These are phyloP conservation scores for Begonia masoniana DNA, from an alignment of 306 rosid species.

Conservation along the genomic window DNA sequence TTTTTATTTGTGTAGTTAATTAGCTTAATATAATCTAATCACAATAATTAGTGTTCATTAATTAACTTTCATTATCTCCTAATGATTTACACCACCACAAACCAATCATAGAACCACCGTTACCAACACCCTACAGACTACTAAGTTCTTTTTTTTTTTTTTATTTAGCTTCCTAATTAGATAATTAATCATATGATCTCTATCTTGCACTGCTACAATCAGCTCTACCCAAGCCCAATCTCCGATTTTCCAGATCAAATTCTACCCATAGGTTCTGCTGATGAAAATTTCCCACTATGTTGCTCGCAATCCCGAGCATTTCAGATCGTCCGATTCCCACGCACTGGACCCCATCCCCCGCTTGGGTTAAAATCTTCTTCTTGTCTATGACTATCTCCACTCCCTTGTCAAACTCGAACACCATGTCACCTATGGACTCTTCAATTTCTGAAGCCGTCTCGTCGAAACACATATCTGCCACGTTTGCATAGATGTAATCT, in stretches of 20 bases:
- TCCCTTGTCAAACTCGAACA: constrained; percentile 56
- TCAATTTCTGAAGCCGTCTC: constrained; percentile 26
- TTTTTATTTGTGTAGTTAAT: too few relatives aligned
- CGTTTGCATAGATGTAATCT: constrained; percentile 45
- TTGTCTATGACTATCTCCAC: constrained; percentile 47
- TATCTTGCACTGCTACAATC: constrained; percentile 44
- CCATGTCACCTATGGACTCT: constrained; percentile 51
- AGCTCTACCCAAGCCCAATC: constrained; percentile 65
- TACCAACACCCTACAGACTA: too few relatives aligned
- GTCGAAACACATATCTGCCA: constrained; percentile 65
- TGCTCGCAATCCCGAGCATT: constrained; percentile 57
- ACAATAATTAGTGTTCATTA: too few relatives aligned
- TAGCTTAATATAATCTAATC: too few relatives aligned
- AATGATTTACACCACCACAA: too few relatives aligned
- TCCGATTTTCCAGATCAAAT: constrained; percentile 43
- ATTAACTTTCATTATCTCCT: too few relatives aligned
- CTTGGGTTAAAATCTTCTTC: constrained; percentile 41
- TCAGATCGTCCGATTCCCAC: constrained; percentile 67
- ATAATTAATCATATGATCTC: not conserved
- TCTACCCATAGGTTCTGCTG: constrained; percentile 91
- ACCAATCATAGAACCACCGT: too few relatives aligned
- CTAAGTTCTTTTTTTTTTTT: not conserved
- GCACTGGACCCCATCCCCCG: constrained; percentile 62
- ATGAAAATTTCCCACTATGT: constrained; percentile 68
- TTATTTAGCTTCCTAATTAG: not conserved